Percentiles rank a stretch among this genome's conserved stretches.
These are phyloP conservation scores for Microascus cirrosus DNA, from an alignment of 2,329 filamentous ascomycete species.

Conservation along the genomic window DNA sequence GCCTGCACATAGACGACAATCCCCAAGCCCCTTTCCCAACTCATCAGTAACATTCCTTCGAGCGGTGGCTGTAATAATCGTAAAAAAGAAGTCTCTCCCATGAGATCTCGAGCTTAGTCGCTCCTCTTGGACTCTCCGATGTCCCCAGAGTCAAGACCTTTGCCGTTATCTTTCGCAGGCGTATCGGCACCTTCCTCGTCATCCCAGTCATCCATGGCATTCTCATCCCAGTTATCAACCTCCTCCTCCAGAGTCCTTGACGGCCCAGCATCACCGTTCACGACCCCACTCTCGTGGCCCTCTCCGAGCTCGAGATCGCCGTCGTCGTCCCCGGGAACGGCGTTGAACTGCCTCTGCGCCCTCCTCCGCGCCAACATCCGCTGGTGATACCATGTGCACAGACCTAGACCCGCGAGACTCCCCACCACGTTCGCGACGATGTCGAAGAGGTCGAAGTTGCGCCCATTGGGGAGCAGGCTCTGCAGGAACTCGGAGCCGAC, in stretches of 20 bases:
- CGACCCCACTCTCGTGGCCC: constrained; percentile 57
- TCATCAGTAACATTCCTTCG: neutral
- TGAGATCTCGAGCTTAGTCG: neutral
- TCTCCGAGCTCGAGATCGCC: constrained; percentile 70
- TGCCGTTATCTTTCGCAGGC: constrained; percentile 8
- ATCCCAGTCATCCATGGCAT: constrained; percentile 49
- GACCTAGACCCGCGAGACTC: constrained; percentile 55
- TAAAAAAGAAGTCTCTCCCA: neutral
- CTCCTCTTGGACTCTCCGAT: constrained; percentile 3
- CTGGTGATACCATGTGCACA: constrained; percentile 88
- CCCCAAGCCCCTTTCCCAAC: neutral
- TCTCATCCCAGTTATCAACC: constrained; percentile 91
- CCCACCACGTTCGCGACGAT: constrained; percentile 82
- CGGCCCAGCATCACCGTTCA: constrained; percentile 18
- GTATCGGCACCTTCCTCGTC: constrained; percentile 27
- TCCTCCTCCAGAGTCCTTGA: constrained; percentile 57
- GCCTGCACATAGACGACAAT: neutral
- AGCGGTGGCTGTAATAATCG: neutral
- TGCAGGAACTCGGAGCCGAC: constrained; percentile 69
- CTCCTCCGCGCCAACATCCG: constrained; percentile 88
- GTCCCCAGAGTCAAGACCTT: neutral
- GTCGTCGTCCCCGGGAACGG: constrained; percentile 51
- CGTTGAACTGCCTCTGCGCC: constrained; percentile 59
- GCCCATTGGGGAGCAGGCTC: constrained; percentile 61
- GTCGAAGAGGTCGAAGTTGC: constrained; percentile 67